Percentiles rank a stretch among this genome's conserved stretches.
Conservation (phyloP, 2,329 filamentous ascomycete species). For the Fusarium cicatricum region DNA sequence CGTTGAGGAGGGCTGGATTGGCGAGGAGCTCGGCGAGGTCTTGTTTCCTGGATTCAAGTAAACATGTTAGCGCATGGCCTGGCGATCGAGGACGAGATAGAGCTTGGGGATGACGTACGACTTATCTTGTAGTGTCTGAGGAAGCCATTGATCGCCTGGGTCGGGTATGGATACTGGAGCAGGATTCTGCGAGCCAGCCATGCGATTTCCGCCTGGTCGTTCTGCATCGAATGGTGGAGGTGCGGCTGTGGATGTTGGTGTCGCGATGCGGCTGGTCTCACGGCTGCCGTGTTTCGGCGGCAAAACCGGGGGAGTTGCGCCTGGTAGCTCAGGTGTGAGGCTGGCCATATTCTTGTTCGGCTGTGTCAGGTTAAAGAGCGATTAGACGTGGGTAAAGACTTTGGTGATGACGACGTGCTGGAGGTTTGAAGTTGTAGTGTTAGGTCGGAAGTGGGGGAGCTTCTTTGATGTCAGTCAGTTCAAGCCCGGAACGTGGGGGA, state of each 20-base stretch:
- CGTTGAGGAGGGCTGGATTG: constrained; percentile 71
- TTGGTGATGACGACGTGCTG: constrained; percentile 2
- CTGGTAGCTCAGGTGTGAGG: constrained; percentile 42
- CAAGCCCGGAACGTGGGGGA: constrained; percentile 21
- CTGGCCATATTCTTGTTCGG: constrained; percentile 37
- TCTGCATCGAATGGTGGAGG: constrained; percentile 52
- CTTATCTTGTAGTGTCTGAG: constrained; percentile 79
- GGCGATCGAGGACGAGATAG: constrained; percentile 37
- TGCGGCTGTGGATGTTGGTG: constrained; percentile 61
- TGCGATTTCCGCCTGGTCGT: constrained; percentile 15
- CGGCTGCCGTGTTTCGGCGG: constrained; percentile 77
- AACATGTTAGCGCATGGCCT: constrained; percentile 14
- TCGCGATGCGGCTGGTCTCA: constrained; percentile 72
- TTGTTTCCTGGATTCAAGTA: constrained; percentile 71
- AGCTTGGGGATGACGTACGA: constrained; percentile 63
- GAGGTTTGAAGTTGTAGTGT: constrained; percentile 5
- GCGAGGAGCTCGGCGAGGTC: constrained; percentile 77
- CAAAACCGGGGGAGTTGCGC: constrained; percentile 66
- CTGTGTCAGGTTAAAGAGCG: not conserved
- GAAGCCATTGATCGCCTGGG: constrained; percentile 79
- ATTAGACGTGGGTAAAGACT: not conserved
- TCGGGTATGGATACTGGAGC: constrained; percentile 57
- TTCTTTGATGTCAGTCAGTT: not conserved
- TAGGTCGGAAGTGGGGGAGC: constrained; percentile 24
- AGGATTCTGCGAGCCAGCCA: constrained; percentile 27